Evolutionary conservation across 768 basidiomycete genomes (phyloP).

Genomic region (Lactarius quietus): DNA sequence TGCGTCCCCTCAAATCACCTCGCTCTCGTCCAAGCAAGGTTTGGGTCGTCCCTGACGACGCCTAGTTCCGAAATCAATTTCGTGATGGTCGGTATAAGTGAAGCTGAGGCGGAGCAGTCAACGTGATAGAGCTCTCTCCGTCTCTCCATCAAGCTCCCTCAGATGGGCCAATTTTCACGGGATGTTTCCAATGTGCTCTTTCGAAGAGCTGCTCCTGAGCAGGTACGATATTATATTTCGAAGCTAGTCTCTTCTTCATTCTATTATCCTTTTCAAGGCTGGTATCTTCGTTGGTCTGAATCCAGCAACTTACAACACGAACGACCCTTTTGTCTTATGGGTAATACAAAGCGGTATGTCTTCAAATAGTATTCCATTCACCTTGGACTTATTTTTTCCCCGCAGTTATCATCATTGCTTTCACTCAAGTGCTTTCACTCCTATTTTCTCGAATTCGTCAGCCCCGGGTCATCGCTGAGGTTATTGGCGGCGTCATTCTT

Average conservation of each 20-base stretch:
- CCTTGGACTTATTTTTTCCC: not conserved
- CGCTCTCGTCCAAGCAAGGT: too few species aligned
- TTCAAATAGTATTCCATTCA: not conserved
- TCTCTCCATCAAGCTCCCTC: conserved; percentile 11
- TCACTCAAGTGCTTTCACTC: conserved; percentile 71
- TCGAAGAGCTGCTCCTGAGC: conserved; percentile 39
- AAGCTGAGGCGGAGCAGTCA: not conserved
- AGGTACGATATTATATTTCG: conserved; percentile 19
- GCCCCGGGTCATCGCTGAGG: conserved; percentile 91
- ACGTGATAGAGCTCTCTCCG: not conserved
- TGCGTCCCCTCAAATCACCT: too few species aligned
- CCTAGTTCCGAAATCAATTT: not conserved
- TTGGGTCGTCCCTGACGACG: too few species aligned
- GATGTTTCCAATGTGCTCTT: conserved; percentile 36
- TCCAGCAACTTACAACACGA: conserved; percentile 55
- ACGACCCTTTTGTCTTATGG: conserved; percentile 74
- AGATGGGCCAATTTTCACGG: conserved; percentile 49
- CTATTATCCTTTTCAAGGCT: conserved; percentile 42
- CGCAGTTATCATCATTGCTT: conserved; percentile 72
- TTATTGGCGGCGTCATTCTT: conserved; percentile 85
- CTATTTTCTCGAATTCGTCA: conserved; percentile 69
- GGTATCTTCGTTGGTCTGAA: conserved; percentile 77
- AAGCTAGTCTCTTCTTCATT: not conserved
- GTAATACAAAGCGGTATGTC: conserved; percentile 67
- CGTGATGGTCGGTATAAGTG: not conserved